A percentile compares a stretch with the other conserved stretches of the same genome.
Conservation (phyloP, 257 asterid genomes). For the Hygrophila difformis region DNA sequence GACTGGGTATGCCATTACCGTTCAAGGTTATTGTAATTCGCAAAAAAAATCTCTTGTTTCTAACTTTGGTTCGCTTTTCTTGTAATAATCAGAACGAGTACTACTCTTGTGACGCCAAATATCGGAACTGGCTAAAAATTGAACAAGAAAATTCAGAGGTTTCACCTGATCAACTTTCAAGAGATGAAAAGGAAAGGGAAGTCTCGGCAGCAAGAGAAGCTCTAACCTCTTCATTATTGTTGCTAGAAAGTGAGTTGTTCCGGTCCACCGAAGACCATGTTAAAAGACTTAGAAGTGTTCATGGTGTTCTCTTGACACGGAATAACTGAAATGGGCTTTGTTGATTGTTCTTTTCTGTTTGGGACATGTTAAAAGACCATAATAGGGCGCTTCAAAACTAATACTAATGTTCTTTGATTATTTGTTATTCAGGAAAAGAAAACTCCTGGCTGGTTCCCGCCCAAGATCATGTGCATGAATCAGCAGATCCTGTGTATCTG, state of each 20-base stretch:
- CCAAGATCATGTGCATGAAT: constrained; percentile 59
- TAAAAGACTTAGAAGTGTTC: background rate
- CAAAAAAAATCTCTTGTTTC: constrained; percentile 12
- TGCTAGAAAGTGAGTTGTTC: constrained; percentile 62
- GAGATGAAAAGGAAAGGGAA: constrained; percentile 67
- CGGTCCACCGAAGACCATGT: constrained; percentile 10
- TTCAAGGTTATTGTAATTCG: constrained; percentile 13
- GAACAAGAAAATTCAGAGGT: constrained; percentile 65
- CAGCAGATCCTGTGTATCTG: constrained; percentile 53
- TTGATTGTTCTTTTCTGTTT: background rate
- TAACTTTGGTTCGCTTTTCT: constrained; percentile 15
- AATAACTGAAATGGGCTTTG: constrained; percentile 3
- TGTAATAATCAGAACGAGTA: constrained; percentile 64
- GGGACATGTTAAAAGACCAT: background rate
- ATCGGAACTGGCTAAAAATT: constrained; percentile 83
- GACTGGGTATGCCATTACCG: constrained; percentile 72
- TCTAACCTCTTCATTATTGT: constrained; percentile 47
- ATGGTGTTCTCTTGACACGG: background rate
- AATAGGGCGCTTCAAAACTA: constrained; percentile 2
- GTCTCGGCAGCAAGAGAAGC: constrained; percentile 67
- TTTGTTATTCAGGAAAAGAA: constrained; percentile 56
- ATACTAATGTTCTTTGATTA: constrained; percentile 15
- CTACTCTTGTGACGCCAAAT: constrained; percentile 92
- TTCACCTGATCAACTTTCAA: constrained; percentile 58
- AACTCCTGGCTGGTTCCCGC: constrained; percentile 79